Evolutionary conservation across 139 green algal genomes (phyloP).

Genomic region (Coelastrella sp.): DNA sequence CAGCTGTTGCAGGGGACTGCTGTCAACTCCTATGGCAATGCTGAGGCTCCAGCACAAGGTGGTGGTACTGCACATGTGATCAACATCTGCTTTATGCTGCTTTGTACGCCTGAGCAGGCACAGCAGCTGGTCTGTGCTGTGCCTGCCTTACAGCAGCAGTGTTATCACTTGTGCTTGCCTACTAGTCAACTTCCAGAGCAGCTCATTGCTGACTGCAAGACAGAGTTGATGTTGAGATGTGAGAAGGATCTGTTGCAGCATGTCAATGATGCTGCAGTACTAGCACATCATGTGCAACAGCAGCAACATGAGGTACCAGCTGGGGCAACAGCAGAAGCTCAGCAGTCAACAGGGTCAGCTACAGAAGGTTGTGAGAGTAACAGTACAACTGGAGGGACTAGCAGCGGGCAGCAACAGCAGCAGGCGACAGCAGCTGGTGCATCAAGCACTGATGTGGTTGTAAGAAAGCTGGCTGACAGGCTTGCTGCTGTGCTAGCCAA

Average conservation of each 20-base stretch:
- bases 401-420: too few species aligned
- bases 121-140: neutral
- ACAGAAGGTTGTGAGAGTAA: too few species aligned
- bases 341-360: too few species aligned
- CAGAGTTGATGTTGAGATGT: neutral
- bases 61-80: neutral
- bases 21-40: too few species aligned
- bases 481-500: neutral
- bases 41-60: too few species aligned
- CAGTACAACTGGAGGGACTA: too few species aligned
- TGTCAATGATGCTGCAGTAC: neutral
- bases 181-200: neutral
- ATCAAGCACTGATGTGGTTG: too few species aligned
- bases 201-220: conserved; percentile 13
- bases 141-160: neutral
- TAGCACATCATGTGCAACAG: neutral
- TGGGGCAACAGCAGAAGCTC: neutral
- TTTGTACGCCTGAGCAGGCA: neutral
- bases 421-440: too few species aligned
- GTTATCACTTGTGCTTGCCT: conserved; percentile 7
- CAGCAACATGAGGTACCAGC: conserved; percentile 7
- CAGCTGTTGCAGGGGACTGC: too few species aligned
- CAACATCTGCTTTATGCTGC: neutral
- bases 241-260: conserved; percentile 8
- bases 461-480: too few species aligned